phyloP scores from a whole-genome alignment of 306 rosid genomes.

The Sophora flavescens region DNA sequence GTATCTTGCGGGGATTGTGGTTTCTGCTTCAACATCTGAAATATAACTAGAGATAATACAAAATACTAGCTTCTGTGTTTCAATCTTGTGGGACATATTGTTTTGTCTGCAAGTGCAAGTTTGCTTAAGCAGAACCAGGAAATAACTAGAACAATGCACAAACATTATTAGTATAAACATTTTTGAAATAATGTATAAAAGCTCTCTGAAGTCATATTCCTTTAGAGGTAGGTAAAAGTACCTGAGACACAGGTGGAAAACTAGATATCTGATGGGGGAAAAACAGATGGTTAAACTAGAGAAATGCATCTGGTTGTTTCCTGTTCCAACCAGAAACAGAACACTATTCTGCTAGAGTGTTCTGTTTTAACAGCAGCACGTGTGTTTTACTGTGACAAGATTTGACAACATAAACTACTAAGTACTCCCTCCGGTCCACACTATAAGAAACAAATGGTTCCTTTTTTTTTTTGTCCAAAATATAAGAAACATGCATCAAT shows the following conservation, averaged over 20 bases:
- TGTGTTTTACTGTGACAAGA: not conserved
- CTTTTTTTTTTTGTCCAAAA: too few relatives aligned
- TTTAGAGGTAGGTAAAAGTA: not conserved
- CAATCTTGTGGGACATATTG: constrained; percentile 23
- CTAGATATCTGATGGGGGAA: not conserved
- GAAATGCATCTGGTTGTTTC: too few relatives aligned
- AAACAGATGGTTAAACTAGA: not conserved
- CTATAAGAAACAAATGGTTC: too few relatives aligned
- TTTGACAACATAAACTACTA: not conserved
- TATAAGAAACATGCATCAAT: too few relatives aligned
- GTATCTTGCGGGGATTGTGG: not conserved
- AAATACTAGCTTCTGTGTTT: constrained; percentile 10
- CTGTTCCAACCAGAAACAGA: too few relatives aligned
- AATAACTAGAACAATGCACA: not conserved
- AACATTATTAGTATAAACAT: not conserved
- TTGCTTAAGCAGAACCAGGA: constrained; percentile 16
- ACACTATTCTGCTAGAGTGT: not conserved
- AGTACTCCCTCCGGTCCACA: too few relatives aligned
- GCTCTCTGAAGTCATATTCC: not conserved
- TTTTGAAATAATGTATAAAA: not conserved
- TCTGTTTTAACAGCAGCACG: not conserved
- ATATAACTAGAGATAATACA: not conserved
- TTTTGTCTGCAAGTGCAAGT: not conserved
- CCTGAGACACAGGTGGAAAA: not conserved
- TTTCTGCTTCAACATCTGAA: not conserved